A percentile compares a stretch with the other conserved stretches of the same genome.
Conservation (phyloP, 306 rosid genomes). For the Medicago truncatula region DNA sequence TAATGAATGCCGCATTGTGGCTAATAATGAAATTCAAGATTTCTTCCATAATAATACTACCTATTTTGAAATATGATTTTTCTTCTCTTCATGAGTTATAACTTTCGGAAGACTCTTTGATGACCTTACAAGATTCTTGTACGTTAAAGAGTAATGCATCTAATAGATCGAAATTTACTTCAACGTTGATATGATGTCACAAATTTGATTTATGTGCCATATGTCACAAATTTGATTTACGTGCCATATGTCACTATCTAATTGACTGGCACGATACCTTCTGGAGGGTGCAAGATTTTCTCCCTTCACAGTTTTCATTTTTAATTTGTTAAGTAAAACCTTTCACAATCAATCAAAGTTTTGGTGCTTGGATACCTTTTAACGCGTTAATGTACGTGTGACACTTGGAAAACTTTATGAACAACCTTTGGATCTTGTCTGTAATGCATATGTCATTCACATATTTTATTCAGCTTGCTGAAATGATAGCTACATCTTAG, state of each 20-base stretch:
- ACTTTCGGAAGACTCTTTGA: not conserved
- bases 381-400: not conserved
- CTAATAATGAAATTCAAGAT: conserved; percentile 6
- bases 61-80: conserved; percentile 1
- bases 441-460: not conserved
- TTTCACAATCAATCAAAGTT: conserved; percentile 12
- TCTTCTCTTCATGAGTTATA: not conserved
- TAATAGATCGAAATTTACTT: not conserved
- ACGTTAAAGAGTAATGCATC: not conserved
- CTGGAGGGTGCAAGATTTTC: not conserved
- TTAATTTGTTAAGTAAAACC: not conserved
- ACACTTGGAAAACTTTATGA: not conserved
- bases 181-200: not conserved
- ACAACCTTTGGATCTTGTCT: conserved; percentile 15
- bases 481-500: conserved; percentile 21
- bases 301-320: not conserved
- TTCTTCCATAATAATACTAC: not conserved
- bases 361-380: conserved; percentile 3
- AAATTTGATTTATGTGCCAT: not conserved
- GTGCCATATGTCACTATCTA: conserved; percentile 2
- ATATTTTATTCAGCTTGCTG: conserved; percentile 11
- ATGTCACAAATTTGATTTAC: not conserved
- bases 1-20: not conserved
- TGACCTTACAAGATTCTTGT: not conserved
- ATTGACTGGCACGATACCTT: not conserved